Evolutionary conservation across 176 grass and related monocot genomes (phyloP), one percentile per base, ranked within the genome.

Genomic region (Triticum dicoccoides): DNA sequence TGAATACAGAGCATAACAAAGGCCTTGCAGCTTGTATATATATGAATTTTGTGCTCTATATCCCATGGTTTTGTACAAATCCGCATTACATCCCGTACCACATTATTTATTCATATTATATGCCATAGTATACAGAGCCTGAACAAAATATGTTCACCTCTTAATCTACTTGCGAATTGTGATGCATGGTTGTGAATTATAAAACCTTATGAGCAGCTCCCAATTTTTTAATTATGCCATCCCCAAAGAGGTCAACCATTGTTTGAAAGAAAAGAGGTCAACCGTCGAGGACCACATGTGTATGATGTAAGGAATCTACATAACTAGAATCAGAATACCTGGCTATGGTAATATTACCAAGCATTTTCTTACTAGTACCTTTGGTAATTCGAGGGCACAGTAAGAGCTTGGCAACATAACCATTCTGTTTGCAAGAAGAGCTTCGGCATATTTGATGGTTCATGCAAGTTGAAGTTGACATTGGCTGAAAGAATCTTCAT

Each of bases 11-110:
- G 12, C 42, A 38, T n/a, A 66, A 41, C 45, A 77, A 59, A 78
- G 59, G 77, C 8, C 29, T 56, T 69, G 80, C 20, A 65, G 12
- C 3, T 63, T 52, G 27, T 9, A 9, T 13, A 29, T 80, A 30
- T 71, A 73, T 51, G 58, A 80, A 80, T 24, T 63, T 80, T 24
- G 11, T 24, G 17, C 80, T 72, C 59, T 70, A 25, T 38, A 70
- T 70, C 7, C 30, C 13, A 54, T 67, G 32, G 14, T 35, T 68
- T 77, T 54, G 4, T 85, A 12, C 15, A 8, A 38, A 85, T 41
- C 30, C 4, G 21, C 8, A 30, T 69, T 42, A 15, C 32, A 41
- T 15, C 73, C 11, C 39, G 44, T 39, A 78, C 5, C 21, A 5
- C 52, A 17, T 52, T 52, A 52, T 21, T 49, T 54, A 56, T 25